Evolutionary conservation across 345 rosid species (phyloP).

Genomic region (Firmiana major): DNA sequence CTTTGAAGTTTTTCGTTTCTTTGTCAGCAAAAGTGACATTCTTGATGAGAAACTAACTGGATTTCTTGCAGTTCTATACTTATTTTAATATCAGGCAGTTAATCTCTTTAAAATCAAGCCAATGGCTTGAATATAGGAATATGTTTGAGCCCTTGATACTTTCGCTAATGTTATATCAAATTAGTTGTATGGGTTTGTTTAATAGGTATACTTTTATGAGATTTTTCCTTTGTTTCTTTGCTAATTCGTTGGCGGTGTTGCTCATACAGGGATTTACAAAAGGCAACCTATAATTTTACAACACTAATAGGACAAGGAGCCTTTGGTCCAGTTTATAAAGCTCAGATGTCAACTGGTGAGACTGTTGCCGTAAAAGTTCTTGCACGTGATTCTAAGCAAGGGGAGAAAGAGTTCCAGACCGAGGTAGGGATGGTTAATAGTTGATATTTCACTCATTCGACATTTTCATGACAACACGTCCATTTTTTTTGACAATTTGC

Average conservation of each 20-base stretch:
- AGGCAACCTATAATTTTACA: conserved; percentile 88
- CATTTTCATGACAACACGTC: neutral
- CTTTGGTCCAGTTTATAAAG: conserved; percentile 98
- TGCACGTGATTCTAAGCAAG: conserved; percentile 96
- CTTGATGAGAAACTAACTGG: conserved; percentile 3
- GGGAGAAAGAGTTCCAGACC: conserved; percentile 94
- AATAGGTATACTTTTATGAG: neutral
- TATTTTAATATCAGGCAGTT: neutral
- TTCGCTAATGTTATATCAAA: neutral
- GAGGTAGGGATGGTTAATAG: conserved; percentile 53
- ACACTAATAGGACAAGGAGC: conserved; percentile 93
- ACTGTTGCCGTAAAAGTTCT: conserved; percentile 92
- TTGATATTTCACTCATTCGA: neutral
- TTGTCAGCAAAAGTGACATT: neutral
- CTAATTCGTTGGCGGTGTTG: conserved; percentile 9
- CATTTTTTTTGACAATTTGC: neutral
- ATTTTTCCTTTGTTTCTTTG: neutral
- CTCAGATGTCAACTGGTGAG: conserved; percentile 91
- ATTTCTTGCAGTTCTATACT: neutral
- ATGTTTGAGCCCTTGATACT: neutral
- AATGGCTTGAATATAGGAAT: neutral
- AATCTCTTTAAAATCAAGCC: neutral
- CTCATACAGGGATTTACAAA: conserved; percentile 84
- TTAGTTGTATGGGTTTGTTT: neutral
- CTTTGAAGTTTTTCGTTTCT: neutral